Evolutionary conservation across 805 yeast species (phyloP), one percentile per base, ranked within the genome.

Genomic region (Wickerhamomyces bovis): DNA sequence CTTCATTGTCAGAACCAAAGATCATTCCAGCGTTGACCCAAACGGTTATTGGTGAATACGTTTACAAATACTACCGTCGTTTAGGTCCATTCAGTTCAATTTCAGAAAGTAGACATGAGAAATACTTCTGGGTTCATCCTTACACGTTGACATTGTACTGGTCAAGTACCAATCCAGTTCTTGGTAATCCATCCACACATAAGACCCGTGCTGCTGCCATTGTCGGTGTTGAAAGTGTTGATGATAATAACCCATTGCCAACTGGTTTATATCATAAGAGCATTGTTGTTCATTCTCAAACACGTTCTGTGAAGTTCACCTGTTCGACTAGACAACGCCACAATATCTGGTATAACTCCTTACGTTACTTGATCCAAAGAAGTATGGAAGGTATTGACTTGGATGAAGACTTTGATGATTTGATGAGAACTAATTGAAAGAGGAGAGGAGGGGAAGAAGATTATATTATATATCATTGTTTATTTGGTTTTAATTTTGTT

Each of bases 61-160:
- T 90, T 48, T 83, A 75, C 76, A 92, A 92, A 65, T 90, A 90
- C 62, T 87, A 83, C 63, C 80, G 94, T 48, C 80, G 81, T 50
- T 66, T 85, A 44, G 90, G 90, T 1, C 84, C 89, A 15, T 71
- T 87, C 43, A 83, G 88, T 35, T 65, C 73, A 8, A 74, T 88
- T 19, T 77, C 92, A 0, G 94, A 89, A 43, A 77, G 78, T 38
- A 77, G 97, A 49, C 99, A 92, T 61, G 94, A 85, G 60, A 76
- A 97, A 53, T 92, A 80, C 68, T 92, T 92, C 75, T 94, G 98
- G 98, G 79, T 94, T 40, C 96, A 92, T 66, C 98, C 99, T 3
- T 90, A 90, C 65, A 84, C 94, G 9, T 68, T 89, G 70, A 88
- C 96, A 0, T 71, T 92, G 41, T 89, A 88, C 65, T 92, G 99